phyloP scores from a whole-genome alignment of 2,329 filamentous ascomycete genomes.

The Scedosporium dehoogii region DNA sequence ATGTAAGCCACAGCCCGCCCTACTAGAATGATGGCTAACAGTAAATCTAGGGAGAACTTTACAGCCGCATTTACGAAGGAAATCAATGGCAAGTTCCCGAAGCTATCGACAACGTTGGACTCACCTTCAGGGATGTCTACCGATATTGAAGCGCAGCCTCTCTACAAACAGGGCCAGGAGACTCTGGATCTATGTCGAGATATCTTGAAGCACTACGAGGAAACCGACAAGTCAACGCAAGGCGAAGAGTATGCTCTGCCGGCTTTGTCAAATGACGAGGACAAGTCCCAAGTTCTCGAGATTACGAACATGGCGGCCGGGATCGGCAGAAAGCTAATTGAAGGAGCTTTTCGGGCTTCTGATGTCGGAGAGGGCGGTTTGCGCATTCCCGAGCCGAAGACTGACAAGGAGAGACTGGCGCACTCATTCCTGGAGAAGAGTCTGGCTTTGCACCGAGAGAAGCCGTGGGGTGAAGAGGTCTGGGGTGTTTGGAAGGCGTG shows the following conservation, averaged over 20 bases:
- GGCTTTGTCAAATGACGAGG: slow-evolving; percentile 4
- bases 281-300: slow-evolving; percentile 9
- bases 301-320: slow-evolving; percentile 8
- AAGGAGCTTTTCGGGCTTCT: slow-evolving; percentile 3
- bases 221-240: slow-evolving; percentile 5
- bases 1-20: background rate
- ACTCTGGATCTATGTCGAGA: background rate
- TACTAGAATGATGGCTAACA: background rate
- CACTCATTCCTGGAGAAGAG: slow-evolving; percentile 9
- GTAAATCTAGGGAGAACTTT: background rate
- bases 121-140: background rate
- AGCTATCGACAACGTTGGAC: background rate
- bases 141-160: background rate
- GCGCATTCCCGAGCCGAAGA: background rate
- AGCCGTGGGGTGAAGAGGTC: slow-evolving; percentile 10
- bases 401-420: slow-evolving; percentile 2
- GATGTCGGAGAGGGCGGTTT: background rate
- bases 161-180: background rate
- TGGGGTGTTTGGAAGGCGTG: slow-evolving; percentile 10
- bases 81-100: background rate
- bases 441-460: slow-evolving; percentile 5
- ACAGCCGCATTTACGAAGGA: background rate
- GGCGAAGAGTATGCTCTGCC: background rate
- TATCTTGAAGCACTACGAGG: slow-evolving; percentile 6
- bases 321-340: slow-evolving; percentile 9